A percentile compares a stretch with the other conserved stretches of the same genome.
Conservation (phyloP, 1,139 yeast species). For the Dujonia santamariae region DNA sequence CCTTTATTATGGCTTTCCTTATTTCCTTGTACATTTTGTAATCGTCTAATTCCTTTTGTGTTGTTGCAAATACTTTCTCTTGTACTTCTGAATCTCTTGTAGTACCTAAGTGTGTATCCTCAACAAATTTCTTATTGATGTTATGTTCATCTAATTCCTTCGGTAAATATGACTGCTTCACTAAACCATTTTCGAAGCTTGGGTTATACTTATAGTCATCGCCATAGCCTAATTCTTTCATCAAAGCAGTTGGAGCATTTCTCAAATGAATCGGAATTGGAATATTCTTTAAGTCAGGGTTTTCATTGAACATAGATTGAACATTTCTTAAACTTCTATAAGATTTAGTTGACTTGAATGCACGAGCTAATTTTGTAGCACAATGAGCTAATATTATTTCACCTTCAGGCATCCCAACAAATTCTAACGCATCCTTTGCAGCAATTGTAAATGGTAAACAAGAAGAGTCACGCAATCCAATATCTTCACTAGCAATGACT, state of each 20-base stretch:
- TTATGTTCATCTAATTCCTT: conserved; percentile 31
- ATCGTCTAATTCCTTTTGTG: conserved; percentile 24
- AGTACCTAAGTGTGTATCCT: conserved; percentile 34
- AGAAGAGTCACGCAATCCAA: conserved; percentile 78
- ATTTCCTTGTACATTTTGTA: conserved; percentile 21
- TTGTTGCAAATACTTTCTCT: conserved; percentile 20
- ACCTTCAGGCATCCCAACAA: conserved; percentile 96
- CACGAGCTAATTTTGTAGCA: conserved; percentile 80
- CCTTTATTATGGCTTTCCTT: neutral
- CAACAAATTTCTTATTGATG: conserved; percentile 28
- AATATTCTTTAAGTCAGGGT: conserved; percentile 61
- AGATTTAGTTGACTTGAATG: conserved; percentile 81
- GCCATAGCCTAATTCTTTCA: conserved; percentile 87
- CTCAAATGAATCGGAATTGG: conserved; percentile 80
- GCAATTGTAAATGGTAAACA: conserved; percentile 87
- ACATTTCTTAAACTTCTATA: conserved; percentile 75
- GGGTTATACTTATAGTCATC: conserved; percentile 89
- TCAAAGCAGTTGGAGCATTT: conserved; percentile 89
- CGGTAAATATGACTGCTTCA: conserved; percentile 70
- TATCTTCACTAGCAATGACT: conserved; percentile 87
- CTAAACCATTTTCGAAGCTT: conserved; percentile 65
- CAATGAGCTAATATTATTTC: conserved; percentile 89
- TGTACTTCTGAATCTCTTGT: conserved; percentile 20
- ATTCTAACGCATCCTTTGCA: conserved; percentile 82
- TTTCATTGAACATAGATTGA: conserved; percentile 52